A percentile compares a stretch with the other conserved stretches of the same genome.
phyloP scores from a whole-genome alignment of 768 basidiomycete species.

The Russula brevipes region DNA sequence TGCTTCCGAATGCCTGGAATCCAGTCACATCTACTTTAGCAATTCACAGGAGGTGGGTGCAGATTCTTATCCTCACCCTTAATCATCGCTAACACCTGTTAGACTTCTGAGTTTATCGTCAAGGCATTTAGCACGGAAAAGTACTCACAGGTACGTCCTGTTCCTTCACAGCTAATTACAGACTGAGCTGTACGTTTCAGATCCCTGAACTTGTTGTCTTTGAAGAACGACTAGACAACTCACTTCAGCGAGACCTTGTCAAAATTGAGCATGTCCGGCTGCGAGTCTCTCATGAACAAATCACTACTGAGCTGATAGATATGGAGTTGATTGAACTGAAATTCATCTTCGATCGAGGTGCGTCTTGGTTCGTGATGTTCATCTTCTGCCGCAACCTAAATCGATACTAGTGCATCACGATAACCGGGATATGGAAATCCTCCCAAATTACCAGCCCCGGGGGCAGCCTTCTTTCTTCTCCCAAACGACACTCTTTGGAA shows the following conservation, averaged over 20 bases:
- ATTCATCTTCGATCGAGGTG: conserved; percentile 73
- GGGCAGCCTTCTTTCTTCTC: conserved; percentile 48
- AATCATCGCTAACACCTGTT: conserved; percentile 12
- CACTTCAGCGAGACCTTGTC: conserved; percentile 75
- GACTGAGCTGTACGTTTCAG: conserved; percentile 35
- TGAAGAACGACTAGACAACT: conserved; percentile 76
- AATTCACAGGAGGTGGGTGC: conserved; percentile 67
- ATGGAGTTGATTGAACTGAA: conserved; percentile 82
- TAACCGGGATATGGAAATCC: conserved; percentile 78
- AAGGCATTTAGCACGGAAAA: conserved; percentile 76
- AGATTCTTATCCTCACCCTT: not conserved
- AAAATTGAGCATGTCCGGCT: conserved; percentile 84
- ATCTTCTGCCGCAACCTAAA: not conserved
- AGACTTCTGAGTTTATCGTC: conserved; percentile 78
- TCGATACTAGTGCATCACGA: conserved; percentile 61
- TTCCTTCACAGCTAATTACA: not conserved
- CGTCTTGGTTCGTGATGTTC: conserved; percentile 27
- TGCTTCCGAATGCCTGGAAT: conserved; percentile 69
- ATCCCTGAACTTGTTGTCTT: conserved; percentile 82
- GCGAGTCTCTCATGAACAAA: conserved; percentile 68
- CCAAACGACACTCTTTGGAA: conserved; percentile 64
- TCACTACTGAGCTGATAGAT: conserved; percentile 67
- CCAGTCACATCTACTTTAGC: conserved; percentile 73
- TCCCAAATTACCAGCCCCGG: conserved; percentile 73
- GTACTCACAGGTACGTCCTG: conserved; percentile 61